A percentile compares a stretch with the other conserved stretches of the same genome.
phyloP scores from a whole-genome alignment of 179 eudicot genomes.

The Sideroxylon spinosum region DNA sequence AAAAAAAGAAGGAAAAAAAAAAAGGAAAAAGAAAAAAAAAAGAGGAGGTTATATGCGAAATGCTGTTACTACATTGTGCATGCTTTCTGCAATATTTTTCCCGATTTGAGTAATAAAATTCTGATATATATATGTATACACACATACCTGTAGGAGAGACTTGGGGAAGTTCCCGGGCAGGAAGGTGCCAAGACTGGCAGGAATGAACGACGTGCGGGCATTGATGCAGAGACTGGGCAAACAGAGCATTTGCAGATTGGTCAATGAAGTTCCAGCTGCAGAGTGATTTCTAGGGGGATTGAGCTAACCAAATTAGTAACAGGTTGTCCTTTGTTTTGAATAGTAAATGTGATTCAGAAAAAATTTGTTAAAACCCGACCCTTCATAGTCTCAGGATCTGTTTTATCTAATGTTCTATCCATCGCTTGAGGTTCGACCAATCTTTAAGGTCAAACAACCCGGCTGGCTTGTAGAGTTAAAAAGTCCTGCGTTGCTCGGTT shows the following conservation, averaged over 20 bases:
- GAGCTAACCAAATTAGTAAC: conserved; percentile 44
- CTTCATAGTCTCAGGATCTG: conserved; percentile 9
- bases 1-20: no score
- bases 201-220: conserved; percentile 33
- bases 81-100: not conserved
- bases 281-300: conserved; percentile 28
- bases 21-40: no score
- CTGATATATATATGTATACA: not conserved
- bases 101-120: not conserved
- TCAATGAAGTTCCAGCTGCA: conserved; percentile 26
- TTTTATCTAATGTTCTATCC: conserved; percentile 9
- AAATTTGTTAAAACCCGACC: not conserved
- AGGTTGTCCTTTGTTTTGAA: conserved; percentile 27
- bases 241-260: conserved; percentile 31
- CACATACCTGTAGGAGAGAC: conserved; percentile 57
- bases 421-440: not conserved
- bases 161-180: conserved; percentile 54
- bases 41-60: not conserved
- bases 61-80: not conserved
- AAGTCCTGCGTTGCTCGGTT: not conserved
- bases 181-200: conserved; percentile 44
- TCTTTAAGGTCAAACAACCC: conserved; percentile 2
- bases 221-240: conserved; percentile 35
- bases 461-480: conserved; percentile 6
- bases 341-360: conserved; percentile 16